Conservation (phyloP, 2,329 filamentous ascomycete genomes). For the Verticillium alfalfae region DNA sequence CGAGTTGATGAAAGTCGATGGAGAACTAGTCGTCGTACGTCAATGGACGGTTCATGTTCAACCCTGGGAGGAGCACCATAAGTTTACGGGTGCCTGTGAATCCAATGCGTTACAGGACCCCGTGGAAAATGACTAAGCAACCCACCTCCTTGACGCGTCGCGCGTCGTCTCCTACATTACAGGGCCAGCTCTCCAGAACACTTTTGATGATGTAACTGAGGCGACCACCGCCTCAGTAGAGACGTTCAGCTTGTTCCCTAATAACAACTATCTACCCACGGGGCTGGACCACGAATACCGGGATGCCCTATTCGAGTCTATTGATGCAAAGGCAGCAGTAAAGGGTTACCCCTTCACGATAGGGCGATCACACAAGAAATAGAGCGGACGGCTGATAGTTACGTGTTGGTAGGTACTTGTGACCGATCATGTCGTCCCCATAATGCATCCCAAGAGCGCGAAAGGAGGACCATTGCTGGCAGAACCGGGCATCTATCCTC, state of each 20-base stretch:
- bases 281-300: not conserved
- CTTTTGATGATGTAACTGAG: not conserved
- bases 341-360: not conserved
- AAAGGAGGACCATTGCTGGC: conserved; percentile 6
- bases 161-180: not conserved
- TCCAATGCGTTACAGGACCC: not conserved
- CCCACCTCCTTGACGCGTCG: not conserved
- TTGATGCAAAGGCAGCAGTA: not conserved
- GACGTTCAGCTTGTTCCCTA: not conserved
- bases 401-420: not conserved
- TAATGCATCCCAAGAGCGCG: conserved; percentile 1
- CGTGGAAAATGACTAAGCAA: not conserved
- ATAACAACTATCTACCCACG: not conserved
- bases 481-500: conserved; percentile 9
- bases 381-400: not conserved
- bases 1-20: no score
- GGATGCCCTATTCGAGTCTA: not conserved
- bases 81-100: not conserved
- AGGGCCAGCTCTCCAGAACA: not conserved
- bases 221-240: not conserved
- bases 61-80: not conserved
- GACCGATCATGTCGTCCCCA: conserved; percentile 1
- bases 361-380: not conserved
- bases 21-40: no score
- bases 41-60: no score